Evolutionary conservation across 164 flowering plant genomes (phyloP), one percentile per base, ranked within the genome.

Genomic region (Chimonanthus praecox): DNA sequence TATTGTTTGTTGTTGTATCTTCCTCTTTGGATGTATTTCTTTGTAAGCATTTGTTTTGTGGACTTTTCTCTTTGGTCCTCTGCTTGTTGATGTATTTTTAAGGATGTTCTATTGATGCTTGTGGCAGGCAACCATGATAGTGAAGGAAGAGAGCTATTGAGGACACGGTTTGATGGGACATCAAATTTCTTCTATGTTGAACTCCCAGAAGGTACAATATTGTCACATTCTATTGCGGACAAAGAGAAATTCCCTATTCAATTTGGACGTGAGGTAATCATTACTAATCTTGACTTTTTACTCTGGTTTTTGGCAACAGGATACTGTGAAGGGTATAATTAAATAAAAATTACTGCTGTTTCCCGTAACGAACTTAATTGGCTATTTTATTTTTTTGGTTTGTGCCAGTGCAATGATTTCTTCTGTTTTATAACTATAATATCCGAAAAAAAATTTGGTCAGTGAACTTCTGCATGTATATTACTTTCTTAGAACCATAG

Each of bases 241-340:
- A 87, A 86, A 47, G 92, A 90, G 85, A 88, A 78, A 63, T 92
- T 95, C 70, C 94, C 97, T 15, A 82, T 76, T 47, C 99, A 95
- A 75, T 95, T 95, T 80, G 99, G 99, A 54, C 98, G 99, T 33
- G 96, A 95, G 91, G 99, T 95, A 82, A 80, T 74, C 20, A 61
- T 54, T 75, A 6, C 70, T 74, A 15, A 49, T 47, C 33, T 65
- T 62, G 21, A 60, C 15, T 71, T 33, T 11, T 43, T 7, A 66
- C 49, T 66, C 16, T 13, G 16, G 20, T 44, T 66, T 33, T 66
- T 10, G 68, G 68, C 48, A 15, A 46, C 15, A 13, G 47, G 11
- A 54, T 54, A 11, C 60, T 3, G 10, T 3, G 60, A 6, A 13
- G 60, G 60, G 16, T 11, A 54, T 10, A 54, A 54, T 13, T 11